Base-by-base conservation (phyloP, 768 basidiomycete species). In the Gymnopilus junonius region DNA sequence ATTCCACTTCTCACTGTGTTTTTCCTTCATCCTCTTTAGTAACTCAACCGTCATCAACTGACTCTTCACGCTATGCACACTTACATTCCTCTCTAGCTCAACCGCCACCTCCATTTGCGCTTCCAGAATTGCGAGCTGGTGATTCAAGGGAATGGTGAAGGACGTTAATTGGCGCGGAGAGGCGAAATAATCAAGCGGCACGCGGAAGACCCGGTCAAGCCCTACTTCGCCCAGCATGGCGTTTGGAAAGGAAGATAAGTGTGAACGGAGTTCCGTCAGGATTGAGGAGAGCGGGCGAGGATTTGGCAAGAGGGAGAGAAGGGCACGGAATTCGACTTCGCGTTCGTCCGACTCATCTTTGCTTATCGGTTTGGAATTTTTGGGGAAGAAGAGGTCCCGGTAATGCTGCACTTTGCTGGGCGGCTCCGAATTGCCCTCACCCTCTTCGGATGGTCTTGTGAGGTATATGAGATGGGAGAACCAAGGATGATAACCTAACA, bases 401-500 rank as follows among this genome's bases (percentile, higher is more conserved):
- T 97, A 99, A 76, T 99, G 97, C 14, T 81, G 79, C 65, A 86
- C 84, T 71, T 90, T 95, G 63, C 57, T 46, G 50, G 63, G 29
- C 7, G 58, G 34, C n/a, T n/a, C n/a, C n/a, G n/a, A n/a, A 25
- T 63, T 37, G n/a, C 84, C 79, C 29, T 51, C 48, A 8, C 29
- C 48, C 29, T 51, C 48, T 7, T 59, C 14, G 75, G 61, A 50
- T 51, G 54, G 34, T 32, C 39, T 12, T 70, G 51, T 67, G 73
- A 58, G 84, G 69, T 31, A 83, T 69, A 97, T 93, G 65, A 82
- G 82, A 74, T 97, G 88, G 2, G 89, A 83, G 76, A 93, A 96
- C 97, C 97, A 98, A 1, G 97, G 97, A 73, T 98, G 97, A 70
- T 94, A 89, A 46, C 96, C 93, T 95, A 21, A n/a, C n/a, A n/a